Percentiles rank a stretch among this genome's conserved stretches.
Evolutionary conservation across 805 yeast species (phyloP).

Genomic region (Sugiyamaella boreocaroliniensis): DNA sequence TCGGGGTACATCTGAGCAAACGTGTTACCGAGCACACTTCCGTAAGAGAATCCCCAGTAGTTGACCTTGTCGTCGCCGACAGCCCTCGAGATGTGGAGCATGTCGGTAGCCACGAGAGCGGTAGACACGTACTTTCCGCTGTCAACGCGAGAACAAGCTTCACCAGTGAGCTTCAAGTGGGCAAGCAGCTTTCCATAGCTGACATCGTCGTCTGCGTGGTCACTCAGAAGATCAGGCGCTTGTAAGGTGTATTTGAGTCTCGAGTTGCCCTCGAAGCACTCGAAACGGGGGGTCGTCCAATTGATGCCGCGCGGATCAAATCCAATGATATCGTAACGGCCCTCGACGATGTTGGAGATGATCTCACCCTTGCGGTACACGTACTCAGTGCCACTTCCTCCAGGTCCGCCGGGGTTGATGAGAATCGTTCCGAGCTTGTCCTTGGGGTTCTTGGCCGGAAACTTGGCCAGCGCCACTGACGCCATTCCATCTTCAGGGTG

Average conservation of each 20-base stretch:
- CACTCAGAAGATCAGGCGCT: neutral
- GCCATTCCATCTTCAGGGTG: slow-evolving; percentile 9
- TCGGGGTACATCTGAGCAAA: slow-evolving; percentile 23
- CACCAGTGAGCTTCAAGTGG: slow-evolving; percentile 10
- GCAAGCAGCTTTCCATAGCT: slow-evolving; percentile 15
- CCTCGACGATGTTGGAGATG: slow-evolving; percentile 11
- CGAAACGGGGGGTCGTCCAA: slow-evolving; percentile 13
- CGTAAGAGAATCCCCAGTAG: slow-evolving; percentile 26
- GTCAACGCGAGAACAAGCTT: slow-evolving; percentile 10
- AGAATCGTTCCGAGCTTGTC: slow-evolving; percentile 18
- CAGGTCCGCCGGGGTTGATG: slow-evolving; percentile 25
- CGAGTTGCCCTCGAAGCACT: slow-evolving; percentile 11
- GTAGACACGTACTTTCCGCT: slow-evolving; percentile 17
- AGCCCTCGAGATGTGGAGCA: slow-evolving; percentile 20
- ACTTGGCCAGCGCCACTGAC: slow-evolving; percentile 9
- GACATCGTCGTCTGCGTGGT: slow-evolving; percentile 6
- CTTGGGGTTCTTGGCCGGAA: slow-evolving; percentile 13
- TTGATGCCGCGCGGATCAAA: slow-evolving; percentile 25
- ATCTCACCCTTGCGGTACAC: slow-evolving; percentile 7
- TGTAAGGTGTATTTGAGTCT: neutral
- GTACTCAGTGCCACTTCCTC: slow-evolving; percentile 19
- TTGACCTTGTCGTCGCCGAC: slow-evolving; percentile 22
- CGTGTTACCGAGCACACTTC: slow-evolving; percentile 20
- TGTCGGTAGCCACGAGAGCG: slow-evolving; percentile 21
- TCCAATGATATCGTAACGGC: slow-evolving; percentile 17